These are phyloP conservation scores for Prunus salicina DNA, from an alignment of 306 rosid genomes.

Conservation along the genomic window DNA sequence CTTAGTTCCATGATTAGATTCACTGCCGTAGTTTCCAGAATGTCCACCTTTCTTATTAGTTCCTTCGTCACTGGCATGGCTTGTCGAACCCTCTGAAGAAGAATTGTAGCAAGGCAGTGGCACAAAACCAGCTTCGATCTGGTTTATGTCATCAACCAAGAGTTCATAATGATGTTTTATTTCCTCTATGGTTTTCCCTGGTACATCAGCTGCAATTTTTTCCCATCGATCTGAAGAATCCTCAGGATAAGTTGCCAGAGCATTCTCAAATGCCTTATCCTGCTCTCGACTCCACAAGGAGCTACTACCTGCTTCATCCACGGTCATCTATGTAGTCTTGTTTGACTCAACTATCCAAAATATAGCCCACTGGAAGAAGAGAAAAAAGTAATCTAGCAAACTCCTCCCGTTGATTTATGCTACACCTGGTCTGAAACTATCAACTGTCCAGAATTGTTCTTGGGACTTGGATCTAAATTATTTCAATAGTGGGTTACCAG, in stretches of 20 bases:
- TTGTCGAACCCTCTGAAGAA: constrained; percentile 70
- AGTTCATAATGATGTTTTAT: constrained; percentile 76
- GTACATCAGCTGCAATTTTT: constrained; percentile 76
- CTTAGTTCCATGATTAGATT: constrained; percentile 78
- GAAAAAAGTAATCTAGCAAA: constrained; percentile 24
- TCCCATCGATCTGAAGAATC: constrained; percentile 84
- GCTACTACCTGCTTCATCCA: constrained; percentile 62
- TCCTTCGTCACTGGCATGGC: constrained; percentile 80
- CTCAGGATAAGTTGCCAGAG: constrained; percentile 71
- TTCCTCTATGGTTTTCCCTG: constrained; percentile 74
- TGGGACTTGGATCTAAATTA: constrained; percentile 40
- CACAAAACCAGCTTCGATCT: constrained; percentile 86
- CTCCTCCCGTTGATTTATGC: constrained; percentile 30
- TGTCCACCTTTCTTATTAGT: constrained; percentile 59
- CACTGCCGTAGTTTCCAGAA: constrained; percentile 41
- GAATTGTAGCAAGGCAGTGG: constrained; percentile 79
- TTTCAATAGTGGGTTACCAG: constrained; percentile 20
- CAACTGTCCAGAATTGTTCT: constrained; percentile 6
- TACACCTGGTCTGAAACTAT: constrained; percentile 30
- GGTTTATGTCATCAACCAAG: constrained; percentile 70
- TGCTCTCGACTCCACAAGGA: constrained; percentile 87
- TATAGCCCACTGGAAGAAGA: constrained; percentile 30
- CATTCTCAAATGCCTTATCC: constrained; percentile 90
- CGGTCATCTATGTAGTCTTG: constrained; percentile 47
- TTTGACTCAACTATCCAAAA: constrained; percentile 25